Evolutionary conservation across 139 green algal species (phyloP).

Genomic region (Nannochloris sp.): DNA sequence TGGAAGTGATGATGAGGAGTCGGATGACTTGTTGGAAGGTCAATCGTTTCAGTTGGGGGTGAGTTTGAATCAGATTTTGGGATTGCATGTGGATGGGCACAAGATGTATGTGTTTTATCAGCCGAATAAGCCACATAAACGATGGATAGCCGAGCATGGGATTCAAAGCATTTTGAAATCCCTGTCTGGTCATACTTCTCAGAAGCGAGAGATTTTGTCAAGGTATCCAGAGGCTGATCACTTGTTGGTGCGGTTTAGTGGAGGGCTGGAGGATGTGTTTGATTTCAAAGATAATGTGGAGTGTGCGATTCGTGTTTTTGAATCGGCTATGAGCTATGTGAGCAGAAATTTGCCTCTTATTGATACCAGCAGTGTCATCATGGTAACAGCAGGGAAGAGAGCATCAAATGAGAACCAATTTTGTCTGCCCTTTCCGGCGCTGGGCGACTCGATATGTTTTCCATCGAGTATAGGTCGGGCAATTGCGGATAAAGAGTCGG

Average conservation of each 20-base stretch:
- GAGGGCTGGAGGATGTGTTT: background rate
- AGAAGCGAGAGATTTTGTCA: background rate
- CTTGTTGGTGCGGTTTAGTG: background rate
- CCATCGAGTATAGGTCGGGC: background rate
- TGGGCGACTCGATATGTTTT: background rate
- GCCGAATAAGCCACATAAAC: conserved; percentile 2
- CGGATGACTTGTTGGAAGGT: conserved; percentile 6
- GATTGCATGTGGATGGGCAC: background rate
- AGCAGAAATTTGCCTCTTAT: too few relatives aligned
- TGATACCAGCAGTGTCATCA: background rate
- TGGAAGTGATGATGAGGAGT: background rate
- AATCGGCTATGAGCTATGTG: too few relatives aligned
- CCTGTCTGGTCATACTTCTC: background rate
- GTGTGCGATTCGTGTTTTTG: too few relatives aligned
- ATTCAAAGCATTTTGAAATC: conserved; percentile 1
- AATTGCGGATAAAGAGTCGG: background rate
- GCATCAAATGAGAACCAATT: background rate
- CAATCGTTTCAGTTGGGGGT: conserved; percentile 6
- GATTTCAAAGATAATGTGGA: too few relatives aligned
- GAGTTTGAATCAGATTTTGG: conserved; percentile 7
- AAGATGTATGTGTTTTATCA: conserved; percentile 11
- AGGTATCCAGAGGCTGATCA: conserved; percentile 3
- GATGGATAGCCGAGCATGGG: conserved; percentile 3
- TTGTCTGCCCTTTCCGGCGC: conserved; percentile 2
- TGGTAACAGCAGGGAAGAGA: background rate